Evolutionary conservation across 2,329 filamentous ascomycete species (phyloP).

Genomic region (Plectosphaerella plurivora): DNA sequence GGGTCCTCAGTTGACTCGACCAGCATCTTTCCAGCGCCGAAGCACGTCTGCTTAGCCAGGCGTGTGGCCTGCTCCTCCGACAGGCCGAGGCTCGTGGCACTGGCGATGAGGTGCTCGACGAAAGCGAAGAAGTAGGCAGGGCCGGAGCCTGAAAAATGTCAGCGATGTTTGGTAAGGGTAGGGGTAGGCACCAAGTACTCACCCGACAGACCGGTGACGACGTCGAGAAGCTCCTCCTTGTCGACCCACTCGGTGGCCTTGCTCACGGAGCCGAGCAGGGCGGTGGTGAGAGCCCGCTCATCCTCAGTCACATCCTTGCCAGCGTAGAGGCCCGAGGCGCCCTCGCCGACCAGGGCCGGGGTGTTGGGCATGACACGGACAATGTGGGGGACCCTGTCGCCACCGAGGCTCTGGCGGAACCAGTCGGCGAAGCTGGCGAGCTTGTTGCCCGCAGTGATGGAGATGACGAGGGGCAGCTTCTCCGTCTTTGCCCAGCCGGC

Average conservation of each 20-base stretch:
- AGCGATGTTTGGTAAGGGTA: not conserved
- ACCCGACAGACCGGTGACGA: slow-evolving; percentile 46
- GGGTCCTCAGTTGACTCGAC: slow-evolving; percentile 40
- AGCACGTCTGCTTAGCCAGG: slow-evolving; percentile 44
- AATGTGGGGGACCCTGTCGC: slow-evolving; percentile 33
- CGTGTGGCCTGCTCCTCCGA: slow-evolving; percentile 43
- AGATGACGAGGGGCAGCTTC: slow-evolving; percentile 39
- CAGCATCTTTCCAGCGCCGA: slow-evolving; percentile 48
- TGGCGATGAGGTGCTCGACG: slow-evolving; percentile 44
- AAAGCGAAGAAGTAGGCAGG: slow-evolving; percentile 50
- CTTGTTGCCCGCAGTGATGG: slow-evolving; percentile 45
- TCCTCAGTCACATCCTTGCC: slow-evolving; percentile 32
- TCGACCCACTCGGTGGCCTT: slow-evolving; percentile 46
- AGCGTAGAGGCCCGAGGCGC: slow-evolving; percentile 43
- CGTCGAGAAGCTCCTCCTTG: slow-evolving; percentile 43
- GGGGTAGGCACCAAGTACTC: slow-evolving; percentile 10
- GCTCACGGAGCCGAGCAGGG: slow-evolving; percentile 40
- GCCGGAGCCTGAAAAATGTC: slow-evolving; percentile 33
- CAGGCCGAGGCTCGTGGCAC: slow-evolving; percentile 38
- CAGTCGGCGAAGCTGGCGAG: slow-evolving; percentile 36
- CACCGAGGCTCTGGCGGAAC: slow-evolving; percentile 27
- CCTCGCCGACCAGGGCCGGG: slow-evolving; percentile 44
- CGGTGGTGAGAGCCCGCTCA: slow-evolving; percentile 36
- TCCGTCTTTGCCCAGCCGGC: slow-evolving; percentile 24
- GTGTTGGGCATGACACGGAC: slow-evolving; percentile 52